Evolutionary conservation across 805 yeast species (phyloP), one percentile per base, ranked within the genome.

Genomic region (Blastobotrys americana): DNA sequence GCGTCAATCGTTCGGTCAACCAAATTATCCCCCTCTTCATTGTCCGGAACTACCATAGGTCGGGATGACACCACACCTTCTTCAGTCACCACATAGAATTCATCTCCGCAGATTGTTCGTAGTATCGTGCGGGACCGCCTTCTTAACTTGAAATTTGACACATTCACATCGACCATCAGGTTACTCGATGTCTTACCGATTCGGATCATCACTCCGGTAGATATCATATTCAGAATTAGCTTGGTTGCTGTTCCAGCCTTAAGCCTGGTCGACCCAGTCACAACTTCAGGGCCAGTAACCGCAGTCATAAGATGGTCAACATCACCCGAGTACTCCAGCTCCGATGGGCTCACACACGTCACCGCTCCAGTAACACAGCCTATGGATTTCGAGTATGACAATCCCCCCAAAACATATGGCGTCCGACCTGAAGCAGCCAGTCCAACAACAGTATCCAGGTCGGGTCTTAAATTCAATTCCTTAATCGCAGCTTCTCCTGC

Each of bases 341-440:
- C 51, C 13, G 57, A 48, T 9, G 53, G 53, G 5, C 20, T 20
- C 10, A 55, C 56, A 31, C 57, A 52, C 9, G 50, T 46, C 5
- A 55, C 35, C 13, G 57, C 59, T 1, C 51, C 41, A n/a, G 61
- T 57, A 16, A 43, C 34, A 37, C 55, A 55, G 3, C 61, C 61
- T 3, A 48, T 15, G 13, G 34, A 34, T 39, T 50, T 49, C 10
- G 55, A 59, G 41, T 53, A 56, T 9, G 42, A 39, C 34, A 58
- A 20, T 8, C 52, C 60, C 4, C 56, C 53, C 10, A 55, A 34
- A 15, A 56, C 61, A 47, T 55, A 58, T 6, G 62, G 62, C 8
- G 62, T 58, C 44, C 62, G 43, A 5, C 62, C 62, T 4, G 62
- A 58, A 9, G 61, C 48, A 2, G 62, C 61, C 37, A 58, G 56